Evolutionary conservation across 345 rosid genomes (phyloP).

Genomic region (Eucalyptus melliodora): DNA sequence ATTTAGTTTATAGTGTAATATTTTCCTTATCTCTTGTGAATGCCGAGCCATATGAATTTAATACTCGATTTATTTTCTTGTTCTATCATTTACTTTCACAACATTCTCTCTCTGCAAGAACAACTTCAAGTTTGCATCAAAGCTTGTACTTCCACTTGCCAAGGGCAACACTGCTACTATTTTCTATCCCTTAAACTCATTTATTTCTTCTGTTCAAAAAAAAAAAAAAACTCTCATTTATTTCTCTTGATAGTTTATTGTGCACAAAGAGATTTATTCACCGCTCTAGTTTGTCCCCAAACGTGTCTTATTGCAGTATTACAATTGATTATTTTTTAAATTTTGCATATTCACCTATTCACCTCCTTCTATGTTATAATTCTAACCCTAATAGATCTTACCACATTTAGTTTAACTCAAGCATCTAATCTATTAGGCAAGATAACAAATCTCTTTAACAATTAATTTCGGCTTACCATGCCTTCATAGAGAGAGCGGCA

Average conservation of each 20-base stretch:
- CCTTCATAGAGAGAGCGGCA: fast-evolving
- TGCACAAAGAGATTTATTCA: fast-evolving
- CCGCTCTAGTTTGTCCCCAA: no score
- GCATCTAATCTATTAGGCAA: fast-evolving
- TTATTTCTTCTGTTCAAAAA: no score
- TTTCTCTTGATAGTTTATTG: no score
- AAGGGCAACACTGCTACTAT: not conserved
- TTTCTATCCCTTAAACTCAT: no score
- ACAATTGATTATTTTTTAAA: no score
- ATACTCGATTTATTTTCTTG: fast-evolving
- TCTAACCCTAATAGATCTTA: no score
- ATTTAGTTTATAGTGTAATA: fast-evolving
- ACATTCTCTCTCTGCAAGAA: fast-evolving
- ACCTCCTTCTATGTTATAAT: fast-evolving
- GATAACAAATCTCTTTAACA: no score
- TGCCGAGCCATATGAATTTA: not conserved
- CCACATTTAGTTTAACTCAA: no score
- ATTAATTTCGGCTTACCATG: fast-evolving
- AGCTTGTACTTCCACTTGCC: not conserved
- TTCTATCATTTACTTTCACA: fast-evolving
- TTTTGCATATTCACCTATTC: fast-evolving
- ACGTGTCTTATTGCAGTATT: fast-evolving
- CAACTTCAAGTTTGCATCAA: not conserved
- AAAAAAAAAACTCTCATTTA: no score
- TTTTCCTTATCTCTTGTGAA: fast-evolving